Conservation (phyloP, 257 asterid species). For the Lantana camara region DNA sequence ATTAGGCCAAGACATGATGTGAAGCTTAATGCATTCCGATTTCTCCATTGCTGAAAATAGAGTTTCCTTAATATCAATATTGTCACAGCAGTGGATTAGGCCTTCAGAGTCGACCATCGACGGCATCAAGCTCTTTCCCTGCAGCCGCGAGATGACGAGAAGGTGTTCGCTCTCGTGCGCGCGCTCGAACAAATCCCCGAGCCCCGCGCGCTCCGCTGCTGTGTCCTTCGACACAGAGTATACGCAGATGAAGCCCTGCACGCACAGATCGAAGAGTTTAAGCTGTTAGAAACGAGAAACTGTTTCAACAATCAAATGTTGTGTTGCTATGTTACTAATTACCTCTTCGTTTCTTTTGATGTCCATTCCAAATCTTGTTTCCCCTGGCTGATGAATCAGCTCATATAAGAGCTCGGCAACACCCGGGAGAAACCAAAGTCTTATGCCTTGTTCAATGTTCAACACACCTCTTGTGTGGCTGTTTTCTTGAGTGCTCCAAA, state of each 20-base stretch:
- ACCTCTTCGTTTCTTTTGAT: conserved; percentile 57
- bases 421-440: conserved; percentile 61
- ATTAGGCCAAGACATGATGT: conserved; percentile 57
- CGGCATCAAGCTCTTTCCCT: conserved; percentile 60
- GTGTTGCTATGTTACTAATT: neutral
- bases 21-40: conserved; percentile 40
- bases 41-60: conserved; percentile 41
- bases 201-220: conserved; percentile 56
- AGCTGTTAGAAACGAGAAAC: neutral
- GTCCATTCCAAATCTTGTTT: conserved; percentile 50
- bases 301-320: no score
- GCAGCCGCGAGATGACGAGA: conserved; percentile 54
- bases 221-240: conserved; percentile 42
- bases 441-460: conserved; percentile 39
- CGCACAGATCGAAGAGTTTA: neutral
- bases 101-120: conserved; percentile 49
- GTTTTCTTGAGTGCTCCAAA: conserved; percentile 35
- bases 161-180: conserved; percentile 36
- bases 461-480: conserved; percentile 13
- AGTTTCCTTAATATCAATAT: conserved; percentile 43
- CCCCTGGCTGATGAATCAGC: conserved; percentile 43
- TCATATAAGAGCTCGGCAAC: conserved; percentile 38
- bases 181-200: conserved; percentile 43
- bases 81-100: conserved; percentile 51
- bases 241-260: conserved; percentile 48